Conservation (phyloP, 202 grass and related monocot genomes). For the Dendrocalamus latiflorus region DNA sequence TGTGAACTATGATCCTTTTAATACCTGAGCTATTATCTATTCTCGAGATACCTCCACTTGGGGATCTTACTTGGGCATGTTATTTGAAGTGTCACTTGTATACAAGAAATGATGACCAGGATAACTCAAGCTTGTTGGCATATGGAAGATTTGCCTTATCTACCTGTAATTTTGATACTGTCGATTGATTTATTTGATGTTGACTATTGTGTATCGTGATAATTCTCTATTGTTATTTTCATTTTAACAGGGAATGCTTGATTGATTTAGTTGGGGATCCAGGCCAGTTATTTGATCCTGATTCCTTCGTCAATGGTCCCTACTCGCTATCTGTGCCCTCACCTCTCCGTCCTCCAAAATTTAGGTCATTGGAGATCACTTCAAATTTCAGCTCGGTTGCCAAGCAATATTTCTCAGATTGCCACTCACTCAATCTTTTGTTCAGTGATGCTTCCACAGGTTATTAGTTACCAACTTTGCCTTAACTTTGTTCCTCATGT, state of each 20-base stretch:
- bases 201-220: not conserved
- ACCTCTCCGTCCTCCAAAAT: conserved; percentile 84
- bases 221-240: conserved; percentile 17
- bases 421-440: conserved; percentile 82
- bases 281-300: conserved; percentile 73
- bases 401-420: conserved; percentile 88
- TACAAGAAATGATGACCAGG: not conserved
- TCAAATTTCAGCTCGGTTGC: conserved; percentile 76
- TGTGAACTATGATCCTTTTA: too few species aligned
- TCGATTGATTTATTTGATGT: not conserved
- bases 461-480: too few species aligned
- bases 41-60: too few species aligned
- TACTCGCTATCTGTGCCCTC: conserved; percentile 70
- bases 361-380: conserved; percentile 59
- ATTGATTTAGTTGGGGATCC: conserved; percentile 79
- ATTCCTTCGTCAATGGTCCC: conserved; percentile 89
- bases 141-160: not conserved
- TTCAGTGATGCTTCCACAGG: conserved; percentile 74
- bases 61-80: not conserved
- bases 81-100: not conserved
- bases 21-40: too few species aligned
- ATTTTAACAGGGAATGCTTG: conserved; percentile 70
- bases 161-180: conserved; percentile 17
- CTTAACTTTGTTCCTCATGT: too few species aligned
- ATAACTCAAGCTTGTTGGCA: not conserved